Percentiles rank a stretch among this genome's conserved stretches.
Evolutionary conservation across 805 yeast species (phyloP).

Genomic region (Nakazawaea ishiwadae): DNA sequence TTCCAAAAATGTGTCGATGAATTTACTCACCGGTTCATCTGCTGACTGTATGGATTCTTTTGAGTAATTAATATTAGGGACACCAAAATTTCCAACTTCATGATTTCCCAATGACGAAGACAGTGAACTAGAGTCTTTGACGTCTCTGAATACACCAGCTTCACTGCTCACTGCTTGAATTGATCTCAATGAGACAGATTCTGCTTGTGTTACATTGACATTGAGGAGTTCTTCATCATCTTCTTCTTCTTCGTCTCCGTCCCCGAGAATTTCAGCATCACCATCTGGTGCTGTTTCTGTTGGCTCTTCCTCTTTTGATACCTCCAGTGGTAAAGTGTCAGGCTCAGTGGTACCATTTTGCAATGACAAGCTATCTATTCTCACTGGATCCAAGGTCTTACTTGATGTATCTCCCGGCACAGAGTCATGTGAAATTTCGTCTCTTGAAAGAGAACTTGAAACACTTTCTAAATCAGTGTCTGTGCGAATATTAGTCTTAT

Average conservation of each 20-base stretch:
- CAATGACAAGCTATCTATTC: neutral
- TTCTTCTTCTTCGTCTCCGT: neutral
- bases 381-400: conserved; percentile 1
- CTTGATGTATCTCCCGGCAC: neutral
- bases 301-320: neutral
- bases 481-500: neutral
- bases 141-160: conserved; percentile 1
- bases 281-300: neutral
- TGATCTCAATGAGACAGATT: conserved; percentile 4
- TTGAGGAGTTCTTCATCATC: neutral
- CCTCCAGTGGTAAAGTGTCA: too few species aligned
- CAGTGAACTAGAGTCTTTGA: conserved; percentile 3
- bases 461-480: neutral
- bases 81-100: conserved; percentile 47
- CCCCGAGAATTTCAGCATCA: too few species aligned
- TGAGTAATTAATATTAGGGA: conserved; percentile 16
- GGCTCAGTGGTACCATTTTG: neutral
- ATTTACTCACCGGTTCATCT: conserved; percentile 10
- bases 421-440: neutral
- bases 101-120: conserved; percentile 7
- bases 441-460: neutral
- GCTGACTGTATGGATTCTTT: conserved; percentile 7
- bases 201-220: neutral
- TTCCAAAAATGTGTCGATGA: conserved; percentile 11
- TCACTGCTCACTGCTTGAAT: conserved; percentile 3